Base-by-base conservation (phyloP, 1,139 yeast genomes). In the Taphrina confusa region DNA sequence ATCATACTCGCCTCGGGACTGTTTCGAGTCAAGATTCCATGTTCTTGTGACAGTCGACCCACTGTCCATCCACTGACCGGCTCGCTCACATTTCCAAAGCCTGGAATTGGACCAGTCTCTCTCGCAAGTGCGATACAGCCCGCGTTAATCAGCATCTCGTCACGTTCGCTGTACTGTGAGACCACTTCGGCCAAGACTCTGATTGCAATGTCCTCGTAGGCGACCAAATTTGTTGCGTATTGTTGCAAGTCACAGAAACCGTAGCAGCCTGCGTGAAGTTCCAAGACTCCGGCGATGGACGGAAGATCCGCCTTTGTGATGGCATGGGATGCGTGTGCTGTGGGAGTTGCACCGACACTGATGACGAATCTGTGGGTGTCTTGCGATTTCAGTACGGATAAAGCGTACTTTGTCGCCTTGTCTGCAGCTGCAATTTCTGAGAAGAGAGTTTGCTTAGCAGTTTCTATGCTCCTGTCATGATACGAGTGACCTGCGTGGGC, bases 401-500 rank as follows among this genome's bases (percentile, higher is more conserved):
- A 74, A 3, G 70, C 70, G 8, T 49, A 45, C 4, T 69, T 69
- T 4, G 84, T 80, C 0, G 90, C 91, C 8, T 69, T 69, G 64
- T 81, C 78, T 2, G 83, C 87, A 28, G 80, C 79, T 1, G 68
- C 69, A 47, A 86, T 76, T 67, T 87, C 94, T 33, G 79, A 79
- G 22, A 79, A 62, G 36, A 86, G 72, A 49, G 73, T 75, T 3
- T 69, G 68, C 59, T 77, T 76, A 0, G 89, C 87, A 28, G 76
- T 77, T 1, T 73, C 74, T 36, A 74, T 70, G n/a, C 77, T 71
- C 12, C 73, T 71, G 0, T 85, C 76, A 1, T 75, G 74, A 67
- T 87, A 87, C 0, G 91, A 83, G 66, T 85, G 87, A 1, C 94
- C 94, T 0, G 90, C 88, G 72, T 87, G 94, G 57, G 87, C 83